Evolutionary conservation across 345 rosid genomes (phyloP).

Genomic region (Dimocarpus longan): DNA sequence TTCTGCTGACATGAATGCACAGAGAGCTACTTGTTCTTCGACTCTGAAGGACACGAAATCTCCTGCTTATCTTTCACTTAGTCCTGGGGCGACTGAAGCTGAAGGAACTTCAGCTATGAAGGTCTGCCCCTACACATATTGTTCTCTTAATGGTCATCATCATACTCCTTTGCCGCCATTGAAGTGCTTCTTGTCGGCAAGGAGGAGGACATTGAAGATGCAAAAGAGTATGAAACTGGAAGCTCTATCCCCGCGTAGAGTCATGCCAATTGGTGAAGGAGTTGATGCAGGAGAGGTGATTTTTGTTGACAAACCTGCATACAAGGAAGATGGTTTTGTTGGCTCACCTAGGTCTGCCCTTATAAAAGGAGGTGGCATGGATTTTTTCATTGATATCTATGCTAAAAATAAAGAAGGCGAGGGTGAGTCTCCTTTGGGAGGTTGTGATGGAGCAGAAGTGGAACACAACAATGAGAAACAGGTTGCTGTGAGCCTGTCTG

Average conservation of each 20-base stretch:
- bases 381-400: conserved; percentile 50
- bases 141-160: conserved; percentile 91
- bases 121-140: conserved; percentile 84
- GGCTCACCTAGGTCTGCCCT: conserved; percentile 12
- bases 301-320: conserved; percentile 7
- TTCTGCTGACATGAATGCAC: conserved; percentile 43
- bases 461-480: conserved; percentile 28
- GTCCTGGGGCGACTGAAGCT: conserved; percentile 61
- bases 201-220: conserved; percentile 59
- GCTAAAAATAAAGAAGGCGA: conserved; percentile 34
- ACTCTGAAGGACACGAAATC: conserved; percentile 83
- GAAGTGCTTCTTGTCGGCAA: conserved; percentile 67
- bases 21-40: conserved; percentile 88
- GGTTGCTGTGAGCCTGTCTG: conserved; percentile 36
- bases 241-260: conserved; percentile 33
- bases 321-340: conserved; percentile 14
- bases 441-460: conserved; percentile 10
- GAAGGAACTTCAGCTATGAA: conserved; percentile 74
- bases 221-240: conserved; percentile 54
- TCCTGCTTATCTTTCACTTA: conserved; percentile 68
- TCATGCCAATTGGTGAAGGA: conserved; percentile 16
- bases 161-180: conserved; percentile 72
- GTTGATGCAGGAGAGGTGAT: conserved; percentile 11
- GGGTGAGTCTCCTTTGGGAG: conserved; percentile 9
- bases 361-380: conserved; percentile 24